Base-by-base conservation (phyloP, 164 flowering plant species). In the Liquidambar formosana region DNA sequence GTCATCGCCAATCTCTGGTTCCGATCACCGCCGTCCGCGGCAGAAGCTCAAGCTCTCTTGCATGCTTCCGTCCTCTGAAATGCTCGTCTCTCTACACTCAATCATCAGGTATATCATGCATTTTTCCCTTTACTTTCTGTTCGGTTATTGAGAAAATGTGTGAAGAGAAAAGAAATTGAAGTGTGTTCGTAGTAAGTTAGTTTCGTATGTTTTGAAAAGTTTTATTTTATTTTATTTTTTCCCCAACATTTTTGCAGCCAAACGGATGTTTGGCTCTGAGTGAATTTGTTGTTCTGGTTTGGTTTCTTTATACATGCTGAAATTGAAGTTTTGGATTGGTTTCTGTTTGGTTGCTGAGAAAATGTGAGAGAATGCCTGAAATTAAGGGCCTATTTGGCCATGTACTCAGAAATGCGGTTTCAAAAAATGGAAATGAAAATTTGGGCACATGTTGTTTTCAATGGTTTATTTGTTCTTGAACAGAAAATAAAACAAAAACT, bases 11-110 rank as follows among this genome's bases (percentile, higher is more conserved):
- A 6, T 61, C 63, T 13, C 74, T 67, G 59, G 19, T 54, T 18
- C 61, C 74, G 26, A 64, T 57, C 68, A n/a, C 64, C 49, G 57
- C 41, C 68, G 12, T 60, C 46, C 19, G 57, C 48, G 18, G 46
- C 26, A 56, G 68, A 67, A 63, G 66, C 66, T 54, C 65, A 9
- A 28, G 53, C 41, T 62, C 66, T 1, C 4, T 51, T 46, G 60
- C 69, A 15, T 25, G 46, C 21, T 23, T n/a, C 27, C 65, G 75
- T 27, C 12, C 71, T 2, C 0, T 68, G 60, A 75, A 71, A 63
- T 78, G 84, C 74, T 22, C 60, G 52, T 63, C 76, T 59, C 11
- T 70, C 27, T 48, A 65, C 11, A 59, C 66, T 43, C 51, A 72
- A 2, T 56, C 76, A 3, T 15, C 61, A 54, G 81, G 83, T 80